Percentiles rank a stretch among this genome's conserved stretches.
phyloP scores from a whole-genome alignment of 164 flowering plant species.

The Vitis rotundifolia region DNA sequence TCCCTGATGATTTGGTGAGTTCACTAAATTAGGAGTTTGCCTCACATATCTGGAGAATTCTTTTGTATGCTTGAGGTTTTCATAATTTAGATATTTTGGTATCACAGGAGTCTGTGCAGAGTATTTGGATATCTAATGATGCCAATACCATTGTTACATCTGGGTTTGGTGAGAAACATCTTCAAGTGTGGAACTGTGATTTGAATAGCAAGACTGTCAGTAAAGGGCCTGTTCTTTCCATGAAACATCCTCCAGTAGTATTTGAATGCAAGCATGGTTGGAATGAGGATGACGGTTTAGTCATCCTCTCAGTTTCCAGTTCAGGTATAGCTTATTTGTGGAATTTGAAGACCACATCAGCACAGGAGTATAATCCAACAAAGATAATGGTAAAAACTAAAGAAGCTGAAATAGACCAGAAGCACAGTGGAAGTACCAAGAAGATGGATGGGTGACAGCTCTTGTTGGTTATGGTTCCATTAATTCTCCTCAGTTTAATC shows the following conservation, averaged over 20 bases:
- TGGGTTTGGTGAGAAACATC: slow-evolving; percentile 29
- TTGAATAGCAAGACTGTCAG: slow-evolving; percentile 8
- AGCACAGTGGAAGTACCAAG: slow-evolving; percentile 22
- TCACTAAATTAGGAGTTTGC: neutral
- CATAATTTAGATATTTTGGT: neutral
- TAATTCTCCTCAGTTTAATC: slow-evolving; percentile 28
- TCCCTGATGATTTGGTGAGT: slow-evolving; percentile 27
- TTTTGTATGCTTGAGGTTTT: neutral
- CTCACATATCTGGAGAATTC: neutral
- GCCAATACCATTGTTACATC: slow-evolving; percentile 34
- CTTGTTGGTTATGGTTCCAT: slow-evolving; percentile 33
- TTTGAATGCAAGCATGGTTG: slow-evolving; percentile 28
- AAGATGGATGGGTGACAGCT: slow-evolving; percentile 21
- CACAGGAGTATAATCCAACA: slow-evolving; percentile 28
- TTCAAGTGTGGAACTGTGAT: slow-evolving; percentile 40
- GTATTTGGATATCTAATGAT: slow-evolving; percentile 30
- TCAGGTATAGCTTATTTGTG: slow-evolving; percentile 36
- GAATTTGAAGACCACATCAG: slow-evolving; percentile 26
- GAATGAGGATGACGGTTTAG: slow-evolving; percentile 22
- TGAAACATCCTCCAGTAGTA: slow-evolving; percentile 31
- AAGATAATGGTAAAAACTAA: slow-evolving; percentile 30
- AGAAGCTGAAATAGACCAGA: slow-evolving; percentile 7
- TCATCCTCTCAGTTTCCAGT: slow-evolving; percentile 35
- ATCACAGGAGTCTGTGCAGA: slow-evolving; percentile 19
- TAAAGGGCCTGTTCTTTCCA: slow-evolving; percentile 29